These are phyloP conservation scores for Talaromyces borbonicus DNA, from an alignment of 495 filamentous ascomycete genomes.

Conservation along the genomic window DNA sequence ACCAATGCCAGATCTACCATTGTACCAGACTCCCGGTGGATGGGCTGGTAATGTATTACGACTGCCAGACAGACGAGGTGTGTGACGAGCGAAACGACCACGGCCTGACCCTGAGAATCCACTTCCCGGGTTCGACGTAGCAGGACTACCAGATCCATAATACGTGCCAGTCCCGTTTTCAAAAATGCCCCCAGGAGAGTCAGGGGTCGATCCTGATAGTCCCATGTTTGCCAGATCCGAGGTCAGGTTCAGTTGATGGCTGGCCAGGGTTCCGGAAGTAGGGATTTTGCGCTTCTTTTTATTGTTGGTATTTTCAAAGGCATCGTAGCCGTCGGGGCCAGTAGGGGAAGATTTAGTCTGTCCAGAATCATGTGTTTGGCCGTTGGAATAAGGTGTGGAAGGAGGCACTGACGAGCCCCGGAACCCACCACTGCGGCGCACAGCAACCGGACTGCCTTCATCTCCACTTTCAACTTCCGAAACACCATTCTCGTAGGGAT, in stretches of 20 bases:
- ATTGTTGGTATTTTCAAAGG: conserved; percentile 97
- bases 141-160: conserved; percentile 44
- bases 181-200: conserved; percentile 29
- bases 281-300: conserved; percentile 99
- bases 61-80: conserved; percentile 38
- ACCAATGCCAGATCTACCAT: conserved; percentile 20
- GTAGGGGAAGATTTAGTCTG: conserved; percentile 23
- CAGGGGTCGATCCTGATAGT: conserved; percentile 37
- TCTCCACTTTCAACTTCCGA: conserved; percentile 34
- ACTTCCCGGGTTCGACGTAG: conserved; percentile 38
- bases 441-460: conserved; percentile 35
- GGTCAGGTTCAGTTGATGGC: conserved; percentile 52
- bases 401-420: conserved; percentile 29
- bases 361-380: conserved; percentile 15
- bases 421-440: conserved; percentile 36
- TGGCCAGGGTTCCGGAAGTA: conserved; percentile 59
- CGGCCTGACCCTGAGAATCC: conserved; percentile 69
- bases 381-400: conserved; percentile 21
- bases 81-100: conserved; percentile 62
- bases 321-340: conserved; percentile 81
- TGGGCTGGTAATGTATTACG: conserved; percentile 53
- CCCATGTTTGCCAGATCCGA: conserved; percentile 55
- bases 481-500: conserved; percentile 26
- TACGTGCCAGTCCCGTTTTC: conserved; percentile 43
- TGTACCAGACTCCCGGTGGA: conserved; percentile 28